A percentile compares a stretch with the other conserved stretches of the same genome.
These are phyloP conservation scores for Coniochaeta sp. DNA, from an alignment of 2,329 filamentous ascomycete species.

Conservation along the genomic window DNA sequence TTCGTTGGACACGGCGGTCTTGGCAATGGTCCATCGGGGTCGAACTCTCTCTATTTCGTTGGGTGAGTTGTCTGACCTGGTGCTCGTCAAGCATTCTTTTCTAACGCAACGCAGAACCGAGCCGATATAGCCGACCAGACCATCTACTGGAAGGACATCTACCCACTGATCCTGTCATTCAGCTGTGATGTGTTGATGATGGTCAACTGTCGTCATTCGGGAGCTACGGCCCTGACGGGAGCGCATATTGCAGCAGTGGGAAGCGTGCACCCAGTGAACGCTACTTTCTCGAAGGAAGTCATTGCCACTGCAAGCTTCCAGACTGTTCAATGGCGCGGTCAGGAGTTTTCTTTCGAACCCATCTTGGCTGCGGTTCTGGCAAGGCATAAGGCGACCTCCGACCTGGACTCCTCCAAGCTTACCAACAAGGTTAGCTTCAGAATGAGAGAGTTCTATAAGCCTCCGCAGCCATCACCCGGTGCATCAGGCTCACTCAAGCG, in stretches of 20 bases:
- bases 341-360: background rate
- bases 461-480: background rate
- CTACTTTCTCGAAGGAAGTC: background rate
- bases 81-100: too few relatives aligned
- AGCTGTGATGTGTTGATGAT: background rate
- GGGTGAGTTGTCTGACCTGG: background rate
- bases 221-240: background rate
- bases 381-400: background rate
- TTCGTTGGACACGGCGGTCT: background rate
- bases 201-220: background rate
- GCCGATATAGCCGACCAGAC: background rate
- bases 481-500: background rate
- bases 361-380: background rate
- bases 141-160: background rate
- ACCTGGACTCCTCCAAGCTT: background rate
- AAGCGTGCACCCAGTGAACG: background rate
- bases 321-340: background rate
- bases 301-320: background rate
- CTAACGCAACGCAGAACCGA: too few relatives aligned
- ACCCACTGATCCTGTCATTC: background rate
- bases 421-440: background rate
- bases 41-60: background rate
- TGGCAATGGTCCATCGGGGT: background rate
- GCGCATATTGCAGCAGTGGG: background rate
- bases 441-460: background rate